Percentiles rank a stretch among this genome's conserved stretches.
Conservation (phyloP, 2,329 filamentous ascomycete genomes). For the Aureobasidium musti region DNA sequence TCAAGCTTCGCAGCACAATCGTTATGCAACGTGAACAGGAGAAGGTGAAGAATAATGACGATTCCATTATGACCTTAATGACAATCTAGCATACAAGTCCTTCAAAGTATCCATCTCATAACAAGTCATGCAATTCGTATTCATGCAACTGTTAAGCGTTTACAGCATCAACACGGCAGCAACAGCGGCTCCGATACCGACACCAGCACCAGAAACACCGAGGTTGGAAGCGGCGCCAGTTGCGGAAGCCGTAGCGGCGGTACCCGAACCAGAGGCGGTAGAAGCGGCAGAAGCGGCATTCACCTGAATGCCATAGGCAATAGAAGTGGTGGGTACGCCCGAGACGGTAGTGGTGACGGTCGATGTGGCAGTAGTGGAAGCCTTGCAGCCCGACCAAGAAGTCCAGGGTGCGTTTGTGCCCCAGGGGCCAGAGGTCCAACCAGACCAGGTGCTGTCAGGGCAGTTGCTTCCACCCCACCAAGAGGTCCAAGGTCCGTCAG, state of each 20-base stretch:
- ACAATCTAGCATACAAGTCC: slow-evolving; percentile 13
- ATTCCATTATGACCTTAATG: background rate
- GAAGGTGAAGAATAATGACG: background rate
- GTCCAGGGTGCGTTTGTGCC: slow-evolving; percentile 41
- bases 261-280: slow-evolving; percentile 24
- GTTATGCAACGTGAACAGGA: background rate
- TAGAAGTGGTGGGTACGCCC: slow-evolving; percentile 33
- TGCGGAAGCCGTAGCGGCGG: slow-evolving; percentile 31
- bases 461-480: slow-evolving; percentile 43
- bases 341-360: slow-evolving; percentile 38
- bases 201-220: slow-evolving; percentile 36
- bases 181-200: slow-evolving; percentile 38
- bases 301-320: slow-evolving; percentile 39
- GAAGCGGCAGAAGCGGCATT: slow-evolving; percentile 34
- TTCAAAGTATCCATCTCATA: background rate
- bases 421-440: slow-evolving; percentile 42
- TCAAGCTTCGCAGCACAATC: background rate
- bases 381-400: slow-evolving; percentile 41
- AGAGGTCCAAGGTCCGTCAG: slow-evolving; percentile 40
- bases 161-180: slow-evolving; percentile 40
- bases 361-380: slow-evolving; percentile 39
- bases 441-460: slow-evolving; percentile 40
- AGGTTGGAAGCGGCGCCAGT: slow-evolving; percentile 35
- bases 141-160: background rate
- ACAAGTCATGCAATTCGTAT: slow-evolving; percentile 21